phyloP scores from a whole-genome alignment of 257 asterid species.

The Nicotiana otophora region DNA sequence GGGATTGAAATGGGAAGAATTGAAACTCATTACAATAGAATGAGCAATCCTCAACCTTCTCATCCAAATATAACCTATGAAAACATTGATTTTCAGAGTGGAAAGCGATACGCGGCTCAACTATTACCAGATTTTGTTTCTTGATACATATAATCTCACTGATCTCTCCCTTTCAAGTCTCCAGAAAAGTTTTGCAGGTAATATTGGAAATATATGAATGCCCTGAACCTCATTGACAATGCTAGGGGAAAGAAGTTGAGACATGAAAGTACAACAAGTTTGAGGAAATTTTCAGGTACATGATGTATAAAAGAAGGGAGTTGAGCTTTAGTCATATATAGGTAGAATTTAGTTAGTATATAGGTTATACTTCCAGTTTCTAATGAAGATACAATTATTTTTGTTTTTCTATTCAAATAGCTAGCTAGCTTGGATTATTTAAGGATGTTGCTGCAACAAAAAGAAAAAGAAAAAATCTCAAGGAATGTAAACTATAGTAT shows the following conservation, averaged over 20 bases:
- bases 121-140: constrained; percentile 83
- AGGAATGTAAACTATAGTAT: neutral
- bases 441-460: neutral
- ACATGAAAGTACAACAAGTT: neutral
- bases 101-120: constrained; percentile 75
- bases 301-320: neutral
- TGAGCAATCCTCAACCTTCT: constrained; percentile 33
- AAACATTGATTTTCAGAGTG: constrained; percentile 57
- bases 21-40: constrained; percentile 30
- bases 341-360: neutral
- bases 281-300: neutral
- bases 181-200: neutral
- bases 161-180: no score
- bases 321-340: neutral
- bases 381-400: neutral
- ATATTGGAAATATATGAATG: neutral
- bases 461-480: neutral
- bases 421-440: neutral
- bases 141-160: constrained; percentile 13
- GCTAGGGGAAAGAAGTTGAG: neutral
- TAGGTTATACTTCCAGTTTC: neutral
- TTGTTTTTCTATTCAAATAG: neutral
- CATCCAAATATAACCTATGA: constrained; percentile 55
- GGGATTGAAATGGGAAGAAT: constrained; percentile 50
- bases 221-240: neutral